Evolutionary conservation across 2,329 filamentous ascomycete genomes (phyloP).

Genomic region (Cadophora gregata): DNA sequence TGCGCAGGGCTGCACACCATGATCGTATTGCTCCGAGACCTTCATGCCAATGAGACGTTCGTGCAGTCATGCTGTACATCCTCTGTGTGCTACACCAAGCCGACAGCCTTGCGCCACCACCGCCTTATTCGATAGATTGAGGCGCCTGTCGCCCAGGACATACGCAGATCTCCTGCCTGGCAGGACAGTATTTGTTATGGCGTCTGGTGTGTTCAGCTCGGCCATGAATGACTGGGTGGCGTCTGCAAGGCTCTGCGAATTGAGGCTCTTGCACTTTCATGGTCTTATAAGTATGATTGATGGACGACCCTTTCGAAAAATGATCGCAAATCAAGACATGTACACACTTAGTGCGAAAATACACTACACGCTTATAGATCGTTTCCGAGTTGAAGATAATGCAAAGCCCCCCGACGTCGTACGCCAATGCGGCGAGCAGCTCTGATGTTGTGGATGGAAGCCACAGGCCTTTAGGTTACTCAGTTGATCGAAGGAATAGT

Average conservation of each 20-base stretch:
- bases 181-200: not conserved
- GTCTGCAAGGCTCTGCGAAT: not conserved
- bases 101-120: slow-evolving; percentile 7
- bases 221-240: not conserved
- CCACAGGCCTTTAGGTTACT: not conserved
- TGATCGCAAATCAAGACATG: not conserved
- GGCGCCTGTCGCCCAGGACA: not conserved
- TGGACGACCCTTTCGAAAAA: not conserved
- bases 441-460: not conserved
- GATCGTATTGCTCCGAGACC: not conserved
- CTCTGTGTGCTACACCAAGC: not conserved
- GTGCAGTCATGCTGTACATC: not conserved
- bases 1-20: slow-evolving; percentile 2
- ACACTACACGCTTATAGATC: not conserved
- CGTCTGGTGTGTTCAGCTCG: slow-evolving; percentile 12
- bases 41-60: not conserved
- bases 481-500: slow-evolving; percentile 8
- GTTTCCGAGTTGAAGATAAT: not conserved
- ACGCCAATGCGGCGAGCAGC: not conserved
- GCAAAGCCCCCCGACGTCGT: not conserved
- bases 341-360: not conserved
- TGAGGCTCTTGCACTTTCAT: slow-evolving; percentile 14
- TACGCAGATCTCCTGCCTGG: not conserved
- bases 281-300: not conserved
- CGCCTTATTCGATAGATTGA: slow-evolving; percentile 8